Percentiles rank a stretch among this genome's conserved stretches.
phyloP scores from a whole-genome alignment of 768 basidiomycete species.

The Phallus indusiatus region DNA sequence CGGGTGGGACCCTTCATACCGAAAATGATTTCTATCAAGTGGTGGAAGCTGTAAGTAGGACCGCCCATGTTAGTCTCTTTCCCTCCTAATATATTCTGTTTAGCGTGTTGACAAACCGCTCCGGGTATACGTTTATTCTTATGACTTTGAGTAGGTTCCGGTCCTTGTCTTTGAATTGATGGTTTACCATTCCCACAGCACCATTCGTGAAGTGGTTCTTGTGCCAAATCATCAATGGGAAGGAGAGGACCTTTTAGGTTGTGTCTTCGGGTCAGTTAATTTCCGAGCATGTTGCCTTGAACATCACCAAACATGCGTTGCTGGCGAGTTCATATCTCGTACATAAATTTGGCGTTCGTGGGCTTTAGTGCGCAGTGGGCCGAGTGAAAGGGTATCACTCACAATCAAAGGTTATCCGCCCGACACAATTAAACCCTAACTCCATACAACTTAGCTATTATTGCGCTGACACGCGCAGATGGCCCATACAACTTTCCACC shows the following conservation, averaged over 20 bases:
- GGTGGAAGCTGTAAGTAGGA: constrained; percentile 70
- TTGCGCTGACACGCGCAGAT: no score
- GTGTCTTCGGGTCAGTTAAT: constrained; percentile 78
- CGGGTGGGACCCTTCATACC: constrained; percentile 80
- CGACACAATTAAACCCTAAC: no score
- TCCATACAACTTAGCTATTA: no score
- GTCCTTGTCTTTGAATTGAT: neutral
- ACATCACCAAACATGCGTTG: no score
- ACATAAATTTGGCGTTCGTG: no score
- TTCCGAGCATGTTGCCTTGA: no score
- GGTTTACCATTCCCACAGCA: constrained; percentile 35
- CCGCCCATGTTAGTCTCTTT: neutral
- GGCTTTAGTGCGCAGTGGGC: no score
- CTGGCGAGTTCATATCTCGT: no score
- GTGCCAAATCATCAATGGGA: constrained; percentile 98
- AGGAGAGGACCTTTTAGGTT: constrained; percentile 90
- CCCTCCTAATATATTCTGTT: constrained; percentile 8
- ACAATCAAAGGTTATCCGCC: no score
- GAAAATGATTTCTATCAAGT: constrained; percentile 97
- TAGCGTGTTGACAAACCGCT: constrained; percentile 92
- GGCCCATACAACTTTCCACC: no score
- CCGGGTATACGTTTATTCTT: constrained; percentile 91
- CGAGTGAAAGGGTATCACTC: no score
- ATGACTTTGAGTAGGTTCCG: constrained; percentile 82
- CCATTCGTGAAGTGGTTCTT: constrained; percentile 84